Evolutionary conservation across 192 early-diverging fungal species (phyloP).

Genomic region (Backusella australiensis): DNA sequence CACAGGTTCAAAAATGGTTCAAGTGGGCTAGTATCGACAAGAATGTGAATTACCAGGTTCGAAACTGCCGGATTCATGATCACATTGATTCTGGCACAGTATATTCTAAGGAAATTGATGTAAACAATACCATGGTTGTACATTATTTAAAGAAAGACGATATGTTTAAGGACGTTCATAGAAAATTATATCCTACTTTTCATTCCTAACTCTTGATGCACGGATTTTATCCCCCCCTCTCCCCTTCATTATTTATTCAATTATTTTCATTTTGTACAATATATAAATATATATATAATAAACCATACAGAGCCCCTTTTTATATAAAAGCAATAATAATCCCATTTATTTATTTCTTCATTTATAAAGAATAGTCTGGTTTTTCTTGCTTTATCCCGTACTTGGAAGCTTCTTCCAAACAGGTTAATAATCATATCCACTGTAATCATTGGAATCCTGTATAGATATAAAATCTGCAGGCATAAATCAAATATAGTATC

Average conservation of each 20-base stretch:
- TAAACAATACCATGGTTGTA: constrained; percentile 19
- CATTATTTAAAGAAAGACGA: constrained; percentile 24
- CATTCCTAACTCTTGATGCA: background rate
- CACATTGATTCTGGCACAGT: constrained; percentile 15
- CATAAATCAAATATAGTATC: too few species aligned
- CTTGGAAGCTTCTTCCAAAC: too few species aligned
- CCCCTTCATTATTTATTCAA: background rate
- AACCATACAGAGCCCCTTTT: background rate
- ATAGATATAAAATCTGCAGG: too few species aligned
- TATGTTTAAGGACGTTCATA: constrained; percentile 10
- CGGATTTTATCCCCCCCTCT: background rate
- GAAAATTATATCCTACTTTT: constrained; percentile 2
- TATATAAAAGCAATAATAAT: background rate
- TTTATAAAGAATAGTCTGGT: too few species aligned
- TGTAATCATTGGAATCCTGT: too few species aligned
- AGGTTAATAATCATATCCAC: too few species aligned
- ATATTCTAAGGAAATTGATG: constrained; percentile 19
- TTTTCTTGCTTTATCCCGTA: too few species aligned
- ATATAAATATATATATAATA: background rate
- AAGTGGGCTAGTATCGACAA: constrained; percentile 12
- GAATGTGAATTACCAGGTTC: constrained; percentile 17
- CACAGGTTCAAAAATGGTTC: constrained; percentile 35
- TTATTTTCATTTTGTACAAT: background rate
- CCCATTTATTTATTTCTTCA: too few species aligned
- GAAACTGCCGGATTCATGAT: constrained; percentile 27